Percentiles rank a stretch among this genome's conserved stretches.
These are phyloP conservation scores for Nissolia schottii DNA, from an alignment of 306 rosid genomes.

Conservation along the genomic window DNA sequence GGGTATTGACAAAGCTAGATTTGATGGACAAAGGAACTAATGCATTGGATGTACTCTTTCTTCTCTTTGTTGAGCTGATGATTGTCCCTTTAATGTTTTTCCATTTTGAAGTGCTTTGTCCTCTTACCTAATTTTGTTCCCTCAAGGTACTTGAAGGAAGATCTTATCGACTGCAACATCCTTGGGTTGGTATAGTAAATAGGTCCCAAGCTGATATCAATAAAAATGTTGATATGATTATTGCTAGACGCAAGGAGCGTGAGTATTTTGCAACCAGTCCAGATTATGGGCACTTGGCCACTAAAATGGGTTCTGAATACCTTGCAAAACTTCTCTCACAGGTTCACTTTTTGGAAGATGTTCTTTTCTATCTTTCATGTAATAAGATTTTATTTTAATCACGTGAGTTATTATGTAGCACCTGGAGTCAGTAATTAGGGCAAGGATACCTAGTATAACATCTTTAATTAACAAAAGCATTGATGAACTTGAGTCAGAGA, in stretches of 20 bases:
- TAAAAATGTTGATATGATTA: constrained; percentile 85
- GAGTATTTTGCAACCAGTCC: constrained; percentile 91
- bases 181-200: constrained; percentile 98
- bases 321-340: constrained; percentile 93
- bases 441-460: constrained; percentile 81
- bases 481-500: constrained; percentile 88
- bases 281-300: constrained; percentile 85
- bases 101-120: background rate
- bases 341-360: constrained; percentile 39
- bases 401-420: constrained; percentile 52
- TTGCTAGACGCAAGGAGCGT: constrained; percentile 82
- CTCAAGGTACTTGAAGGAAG: constrained; percentile 89
- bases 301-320: constrained; percentile 96
- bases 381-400: constrained; percentile 21
- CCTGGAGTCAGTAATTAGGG: constrained; percentile 81
- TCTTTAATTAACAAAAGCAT: constrained; percentile 86
- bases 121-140: constrained; percentile 6
- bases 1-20: constrained; percentile 90
- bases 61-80: background rate
- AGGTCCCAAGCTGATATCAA: constrained; percentile 95
- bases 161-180: constrained; percentile 77
- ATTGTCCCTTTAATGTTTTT: constrained; percentile 6
- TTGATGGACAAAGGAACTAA: constrained; percentile 98
- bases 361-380: background rate
- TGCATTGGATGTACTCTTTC: constrained; percentile 66